These are phyloP conservation scores for Chernovozyma sophiae-reginae DNA, from an alignment of 1,139 yeast species.

Conservation along the genomic window DNA sequence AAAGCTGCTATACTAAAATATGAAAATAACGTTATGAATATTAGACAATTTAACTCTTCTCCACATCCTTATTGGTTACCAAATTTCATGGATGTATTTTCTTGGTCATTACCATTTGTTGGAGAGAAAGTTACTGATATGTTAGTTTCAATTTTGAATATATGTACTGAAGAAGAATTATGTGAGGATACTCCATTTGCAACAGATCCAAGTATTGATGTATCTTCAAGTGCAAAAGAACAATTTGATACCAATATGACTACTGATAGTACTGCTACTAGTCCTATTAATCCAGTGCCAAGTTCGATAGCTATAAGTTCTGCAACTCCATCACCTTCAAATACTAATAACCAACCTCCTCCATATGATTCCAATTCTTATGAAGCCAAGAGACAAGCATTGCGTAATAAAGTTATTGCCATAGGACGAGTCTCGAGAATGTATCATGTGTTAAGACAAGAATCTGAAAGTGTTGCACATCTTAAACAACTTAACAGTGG, in stretches of 20 bases:
- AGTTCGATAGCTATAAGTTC: not conserved
- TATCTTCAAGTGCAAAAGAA: not conserved
- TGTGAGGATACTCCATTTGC: slow-evolving; percentile 63
- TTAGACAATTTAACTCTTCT: slow-evolving; percentile 86
- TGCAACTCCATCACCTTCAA: not conserved
- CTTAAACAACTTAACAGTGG: slow-evolving; percentile 67
- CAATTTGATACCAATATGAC: not conserved
- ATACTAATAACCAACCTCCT: not conserved
- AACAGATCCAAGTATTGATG: slow-evolving; percentile 12
- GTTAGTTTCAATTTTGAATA: slow-evolving; percentile 84
- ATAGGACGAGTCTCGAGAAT: slow-evolving; percentile 92
- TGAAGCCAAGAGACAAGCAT: slow-evolving; percentile 53
- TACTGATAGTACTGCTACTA: not conserved
- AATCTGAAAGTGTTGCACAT: slow-evolving; percentile 81
- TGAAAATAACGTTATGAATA: slow-evolving; percentile 90
- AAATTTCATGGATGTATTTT: slow-evolving; percentile 94
- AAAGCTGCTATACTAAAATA: slow-evolving; percentile 94
- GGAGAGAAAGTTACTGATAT: slow-evolving; percentile 96
- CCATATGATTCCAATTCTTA: slow-evolving; percentile 9
- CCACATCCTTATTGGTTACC: slow-evolving; percentile 99
- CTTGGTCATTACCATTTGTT: slow-evolving; percentile 97
- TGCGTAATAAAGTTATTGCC: slow-evolving; percentile 87
- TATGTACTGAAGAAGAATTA: slow-evolving; percentile 93
- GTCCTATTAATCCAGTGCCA: not conserved
- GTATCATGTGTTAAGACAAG: slow-evolving; percentile 87